Percentiles rank a stretch among this genome's conserved stretches.
These are phyloP conservation scores for Trichoderma simmonsii DNA, from an alignment of 2,329 filamentous ascomycete genomes.

Conservation along the genomic window DNA sequence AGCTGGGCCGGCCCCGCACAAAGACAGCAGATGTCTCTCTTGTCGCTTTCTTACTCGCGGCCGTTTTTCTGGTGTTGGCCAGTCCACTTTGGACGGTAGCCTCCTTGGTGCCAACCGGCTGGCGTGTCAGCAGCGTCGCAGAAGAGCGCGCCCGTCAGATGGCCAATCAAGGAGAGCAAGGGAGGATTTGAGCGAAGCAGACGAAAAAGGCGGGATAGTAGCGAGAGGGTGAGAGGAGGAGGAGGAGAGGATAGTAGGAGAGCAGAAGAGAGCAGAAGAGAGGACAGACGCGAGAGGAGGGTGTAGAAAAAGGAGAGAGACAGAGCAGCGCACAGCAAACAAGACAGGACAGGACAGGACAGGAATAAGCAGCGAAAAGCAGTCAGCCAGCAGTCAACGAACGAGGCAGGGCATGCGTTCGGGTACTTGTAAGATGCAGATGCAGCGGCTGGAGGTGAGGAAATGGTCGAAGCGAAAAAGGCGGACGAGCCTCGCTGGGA, in stretches of 20 bases:
- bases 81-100: constrained; percentile 16
- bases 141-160: constrained; percentile 1
- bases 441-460: neutral
- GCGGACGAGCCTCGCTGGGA: constrained; percentile 2
- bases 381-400: neutral
- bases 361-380: neutral
- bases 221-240: neutral
- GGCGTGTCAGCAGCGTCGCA: constrained; percentile 20
- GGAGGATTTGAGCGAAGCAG: neutral
- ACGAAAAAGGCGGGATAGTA: neutral
- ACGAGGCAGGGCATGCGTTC: neutral
- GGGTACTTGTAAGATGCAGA: neutral
- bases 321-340: neutral
- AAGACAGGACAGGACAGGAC: neutral
- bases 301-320: neutral
- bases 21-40: constrained; percentile 24
- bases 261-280: neutral
- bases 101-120: constrained; percentile 17
- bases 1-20: constrained; percentile 21
- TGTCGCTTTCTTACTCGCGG: constrained; percentile 25
- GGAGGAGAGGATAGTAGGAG: neutral
- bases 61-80: constrained; percentile 19
- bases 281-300: neutral
- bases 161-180: constrained; percentile 2
- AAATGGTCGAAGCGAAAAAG: constrained; percentile 1